A percentile compares a stretch with the other conserved stretches of the same genome.
phyloP scores from a whole-genome alignment of 2,329 filamentous ascomycete genomes.

The Teratosphaeriaceae sp. region DNA sequence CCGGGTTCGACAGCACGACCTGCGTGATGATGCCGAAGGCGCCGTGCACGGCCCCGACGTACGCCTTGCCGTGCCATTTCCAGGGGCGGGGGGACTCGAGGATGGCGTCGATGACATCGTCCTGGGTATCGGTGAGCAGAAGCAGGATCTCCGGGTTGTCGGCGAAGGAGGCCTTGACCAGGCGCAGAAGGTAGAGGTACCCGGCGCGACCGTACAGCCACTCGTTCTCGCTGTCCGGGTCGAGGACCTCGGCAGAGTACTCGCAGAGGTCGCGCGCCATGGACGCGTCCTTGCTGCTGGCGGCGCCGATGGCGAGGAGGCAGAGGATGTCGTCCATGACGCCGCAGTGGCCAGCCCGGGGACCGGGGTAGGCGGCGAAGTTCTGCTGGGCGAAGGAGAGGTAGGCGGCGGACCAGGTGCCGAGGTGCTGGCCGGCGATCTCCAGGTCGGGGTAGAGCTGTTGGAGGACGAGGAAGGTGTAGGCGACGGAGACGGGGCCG shows the following conservation, averaged over 20 bases:
- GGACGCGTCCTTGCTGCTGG: slow-evolving; percentile 44
- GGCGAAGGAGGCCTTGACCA: slow-evolving; percentile 53
- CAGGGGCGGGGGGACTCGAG: slow-evolving; percentile 51
- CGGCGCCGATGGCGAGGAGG: slow-evolving; percentile 44
- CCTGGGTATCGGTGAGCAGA: slow-evolving; percentile 47
- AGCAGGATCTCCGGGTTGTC: slow-evolving; percentile 45
- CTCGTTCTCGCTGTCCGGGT: slow-evolving; percentile 50
- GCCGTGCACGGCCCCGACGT: slow-evolving; percentile 62
- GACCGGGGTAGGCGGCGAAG: slow-evolving; percentile 43
- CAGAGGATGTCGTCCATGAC: slow-evolving; percentile 46
- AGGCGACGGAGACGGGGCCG: slow-evolving; percentile 44
- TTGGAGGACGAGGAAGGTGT: slow-evolving; percentile 44
- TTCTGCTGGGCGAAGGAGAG: slow-evolving; percentile 44
- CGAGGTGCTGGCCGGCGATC: slow-evolving; percentile 40
- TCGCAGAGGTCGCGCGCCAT: slow-evolving; percentile 46
- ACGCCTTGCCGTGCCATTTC: slow-evolving; percentile 58
- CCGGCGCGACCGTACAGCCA: slow-evolving; percentile 62
- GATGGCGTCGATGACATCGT: slow-evolving; percentile 54
- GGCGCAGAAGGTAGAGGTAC: slow-evolving; percentile 59
- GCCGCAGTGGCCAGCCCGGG: slow-evolving; percentile 40
- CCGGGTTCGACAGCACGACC: slow-evolving; percentile 53
- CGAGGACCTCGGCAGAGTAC: slow-evolving; percentile 42
- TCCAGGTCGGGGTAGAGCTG: slow-evolving; percentile 42
- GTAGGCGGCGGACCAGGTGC: slow-evolving; percentile 45
- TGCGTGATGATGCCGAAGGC: slow-evolving; percentile 66